Evolutionary conservation across 2,329 filamentous ascomycete species (phyloP), one percentile per base, ranked within the genome.

Genomic region (Cladosporium phlei): DNA sequence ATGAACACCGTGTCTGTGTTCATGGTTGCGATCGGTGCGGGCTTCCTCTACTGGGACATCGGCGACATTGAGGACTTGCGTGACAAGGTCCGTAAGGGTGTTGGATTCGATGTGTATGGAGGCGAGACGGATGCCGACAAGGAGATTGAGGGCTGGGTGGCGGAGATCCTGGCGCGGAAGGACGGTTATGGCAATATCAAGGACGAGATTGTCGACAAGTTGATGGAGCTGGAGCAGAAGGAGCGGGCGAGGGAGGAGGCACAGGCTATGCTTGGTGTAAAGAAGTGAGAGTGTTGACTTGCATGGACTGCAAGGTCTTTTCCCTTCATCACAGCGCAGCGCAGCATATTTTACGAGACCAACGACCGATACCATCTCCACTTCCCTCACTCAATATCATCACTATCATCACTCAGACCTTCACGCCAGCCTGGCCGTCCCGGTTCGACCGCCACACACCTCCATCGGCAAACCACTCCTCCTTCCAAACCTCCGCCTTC

Each of bases 401-500:
- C 29, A 8, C 28, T 30, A 17, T 1, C 3, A 33, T 11, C 24
- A n/a, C 27, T 42, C 32, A 45, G 24, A 49, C 61, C 20, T 57
- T 55, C 28, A 62, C 70, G 5, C 81, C 84, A 38, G 70, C 67
- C 50, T 74, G 71, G 8, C 85, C 86, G 67, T 95, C 89, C 54
- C 83, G 71, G 69, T 96, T 96, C 51, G 86, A 88, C 68, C 88
- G 83, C 90, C 90, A 96, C 34, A 93, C 77, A 5, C 77, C 75
- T 12, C 83, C 86, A 53, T 85, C 83, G 17, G 82, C 84, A 72
- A 96, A 96, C 64, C 88, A 85, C 70, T 97, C 91, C 54, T 82
- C 74, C 70, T 96, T 96, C 91, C 91, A 96, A 32, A 98, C 83
- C 72, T 98, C 93, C n/a, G 88, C 88, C 55, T 76, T 81, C 46